A percentile compares a stretch with the other conserved stretches of the same genome.
Evolutionary conservation across 2,329 filamentous ascomycete genomes (phyloP).

Genomic region (Cladobotryum protrusum): DNA sequence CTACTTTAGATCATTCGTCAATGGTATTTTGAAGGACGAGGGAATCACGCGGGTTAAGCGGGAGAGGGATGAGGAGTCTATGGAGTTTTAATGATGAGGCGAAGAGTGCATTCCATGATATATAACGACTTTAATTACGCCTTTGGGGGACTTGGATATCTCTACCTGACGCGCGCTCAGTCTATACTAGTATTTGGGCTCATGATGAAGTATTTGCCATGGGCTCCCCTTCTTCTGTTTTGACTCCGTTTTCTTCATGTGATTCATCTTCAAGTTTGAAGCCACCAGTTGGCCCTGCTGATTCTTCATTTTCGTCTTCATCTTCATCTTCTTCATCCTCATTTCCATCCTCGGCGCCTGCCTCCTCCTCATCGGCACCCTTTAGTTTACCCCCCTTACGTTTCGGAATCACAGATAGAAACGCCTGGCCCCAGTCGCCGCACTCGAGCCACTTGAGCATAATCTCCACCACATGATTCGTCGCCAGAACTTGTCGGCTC

Average conservation of each 20-base stretch:
- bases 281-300: too few relatives aligned
- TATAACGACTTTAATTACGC: not conserved
- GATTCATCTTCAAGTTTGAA: not conserved
- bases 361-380: constrained; percentile 21
- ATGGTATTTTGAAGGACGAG: constrained; percentile 70
- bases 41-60: constrained; percentile 49
- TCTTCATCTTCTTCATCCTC: constrained; percentile 23
- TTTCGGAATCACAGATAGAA: constrained; percentile 81
- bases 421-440: constrained; percentile 87
- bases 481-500: constrained; percentile 77
- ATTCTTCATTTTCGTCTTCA: not conserved
- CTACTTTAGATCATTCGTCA: constrained; percentile 77
- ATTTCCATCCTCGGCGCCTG: constrained; percentile 17
- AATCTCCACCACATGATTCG: constrained; percentile 95
- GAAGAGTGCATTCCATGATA: not conserved
- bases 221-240: constrained; percentile 4
- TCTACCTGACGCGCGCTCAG: not conserved
- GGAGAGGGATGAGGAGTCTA: constrained; percentile 46
- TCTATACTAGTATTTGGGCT: not conserved
- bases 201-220: constrained; percentile 1
- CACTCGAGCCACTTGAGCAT: constrained; percentile 90
- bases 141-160: not conserved
- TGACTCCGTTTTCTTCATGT: not conserved
- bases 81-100: constrained; percentile 43
- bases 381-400: constrained; percentile 75